Evolutionary conservation across 352 stramenopile genomes (phyloP).

Genomic region (Pythium scleroteichum): DNA sequence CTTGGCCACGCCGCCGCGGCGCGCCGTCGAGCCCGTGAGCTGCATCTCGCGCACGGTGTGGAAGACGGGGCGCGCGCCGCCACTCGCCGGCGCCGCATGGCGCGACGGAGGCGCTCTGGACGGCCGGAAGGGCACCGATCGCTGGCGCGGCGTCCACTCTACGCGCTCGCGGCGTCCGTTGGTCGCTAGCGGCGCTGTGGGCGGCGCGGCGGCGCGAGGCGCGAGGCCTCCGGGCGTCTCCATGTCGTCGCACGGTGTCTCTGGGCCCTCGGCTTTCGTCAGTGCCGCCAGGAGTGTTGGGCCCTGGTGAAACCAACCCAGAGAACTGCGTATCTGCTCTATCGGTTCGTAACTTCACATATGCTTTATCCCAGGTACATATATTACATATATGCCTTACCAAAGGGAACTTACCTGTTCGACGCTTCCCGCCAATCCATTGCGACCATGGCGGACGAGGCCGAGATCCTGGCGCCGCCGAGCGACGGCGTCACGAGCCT

Average conservation of each 20-base stretch:
- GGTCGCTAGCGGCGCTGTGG: not conserved
- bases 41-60: conserved; percentile 61
- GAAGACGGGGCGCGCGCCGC: conserved; percentile 45
- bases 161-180: not conserved
- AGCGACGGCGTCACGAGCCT: conserved; percentile 84
- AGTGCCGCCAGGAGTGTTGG: not conserved
- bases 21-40: conserved; percentile 45
- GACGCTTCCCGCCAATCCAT: conserved; percentile 5
- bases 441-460: conserved; percentile 32
- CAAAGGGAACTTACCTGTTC: conserved; percentile 2
- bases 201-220: not conserved
- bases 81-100: not conserved
- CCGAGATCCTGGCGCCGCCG: conserved; percentile 68
- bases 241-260: not conserved
- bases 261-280: not conserved
- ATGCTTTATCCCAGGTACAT: conserved; percentile 8
- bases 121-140: not conserved
- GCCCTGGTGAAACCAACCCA: not conserved
- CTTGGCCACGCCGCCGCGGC: conserved; percentile 31
- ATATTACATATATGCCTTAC: conserved; percentile 13
- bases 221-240: no score
- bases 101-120: not conserved
- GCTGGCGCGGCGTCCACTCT: not conserved
- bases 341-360: conserved; percentile 5
- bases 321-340: not conserved